phyloP scores from a whole-genome alignment of 2,329 filamentous ascomycete genomes.

The Epichloe coenophiala region DNA sequence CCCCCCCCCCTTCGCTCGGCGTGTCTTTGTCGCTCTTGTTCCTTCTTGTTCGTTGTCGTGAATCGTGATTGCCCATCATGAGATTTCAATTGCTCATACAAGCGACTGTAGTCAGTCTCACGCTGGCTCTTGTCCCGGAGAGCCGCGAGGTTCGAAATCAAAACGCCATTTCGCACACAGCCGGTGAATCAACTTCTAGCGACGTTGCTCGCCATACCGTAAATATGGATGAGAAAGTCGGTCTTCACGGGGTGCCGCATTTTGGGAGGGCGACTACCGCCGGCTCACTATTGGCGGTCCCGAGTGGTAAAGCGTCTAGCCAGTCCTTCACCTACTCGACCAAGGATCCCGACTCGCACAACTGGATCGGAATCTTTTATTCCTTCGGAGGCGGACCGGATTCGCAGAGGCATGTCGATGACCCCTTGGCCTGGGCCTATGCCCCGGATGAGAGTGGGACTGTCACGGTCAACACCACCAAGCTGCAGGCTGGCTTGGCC shows the following conservation, averaged over 20 bases:
- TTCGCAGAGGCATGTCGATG: conserved; percentile 14
- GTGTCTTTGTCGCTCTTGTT: neutral
- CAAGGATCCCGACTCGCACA: conserved; percentile 12
- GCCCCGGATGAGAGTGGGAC: conserved; percentile 15
- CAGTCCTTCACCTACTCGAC: conserved; percentile 17
- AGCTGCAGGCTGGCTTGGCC: conserved; percentile 14
- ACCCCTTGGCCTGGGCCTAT: conserved; percentile 20
- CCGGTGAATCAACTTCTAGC: neutral
- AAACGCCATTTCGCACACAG: neutral
- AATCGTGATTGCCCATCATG: neutral
- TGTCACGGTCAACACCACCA: conserved; percentile 12
- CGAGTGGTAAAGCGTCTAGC: neutral
- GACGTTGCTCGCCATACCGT: neutral
- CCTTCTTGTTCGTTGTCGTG: neutral
- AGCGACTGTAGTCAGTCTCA: neutral
- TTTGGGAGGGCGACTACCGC: neutral
- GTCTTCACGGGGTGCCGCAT: neutral
- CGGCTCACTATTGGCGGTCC: neutral
- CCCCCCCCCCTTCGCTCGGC: neutral
- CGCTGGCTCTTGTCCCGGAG: neutral
- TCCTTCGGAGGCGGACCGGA: conserved; percentile 21
- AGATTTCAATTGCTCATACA: conserved; percentile 2
- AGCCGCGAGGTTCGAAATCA: neutral
- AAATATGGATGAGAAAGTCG: neutral
- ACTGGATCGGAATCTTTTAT: conserved; percentile 26